Evolutionary conservation across 2,329 filamentous ascomycete species (phyloP), one percentile per base, ranked within the genome.

Genomic region (Cryphonectria radicalis): DNA sequence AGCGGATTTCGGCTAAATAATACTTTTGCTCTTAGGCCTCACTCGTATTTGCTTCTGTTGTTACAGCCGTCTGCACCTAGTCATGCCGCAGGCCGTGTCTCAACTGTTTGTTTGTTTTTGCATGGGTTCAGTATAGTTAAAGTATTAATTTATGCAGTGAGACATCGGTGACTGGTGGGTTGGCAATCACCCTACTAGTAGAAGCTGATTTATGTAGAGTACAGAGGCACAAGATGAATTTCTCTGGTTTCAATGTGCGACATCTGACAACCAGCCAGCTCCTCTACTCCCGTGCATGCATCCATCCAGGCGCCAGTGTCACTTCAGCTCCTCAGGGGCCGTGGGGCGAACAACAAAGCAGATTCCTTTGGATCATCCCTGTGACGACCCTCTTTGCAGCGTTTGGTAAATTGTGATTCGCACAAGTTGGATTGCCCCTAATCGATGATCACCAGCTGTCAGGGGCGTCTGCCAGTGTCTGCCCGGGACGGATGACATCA

Each of bases 391-490:
- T 43, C 59, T 40, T 40, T 22, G n/a, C 35, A 62, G 53, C 63
- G 53, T 32, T 53, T 50, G 60, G 65, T 25, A 70, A 57, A 42
- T n/a, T 67, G 64, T 63, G 64, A 59, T 65, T 65, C 63, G 63
- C 63, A 46, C 43, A n/a, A 11, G 1, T n/a, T 65, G 63, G 17
- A 50, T 65, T 65, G 43, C 22, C 40, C 63, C 63, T 65, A 65
- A 65, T 65, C 43, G 37, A 37, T 43, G 43, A 65, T 50, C 63
- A 32, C 25, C 63, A 50, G 14, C 42, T 28, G 17, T 13, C 42
- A 65, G 63, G 63, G 63, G 63, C n/a, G 40, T 42, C 40, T 46
- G 35, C 62, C 37, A 40, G 25, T 43, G 42, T 43, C 62, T 59
- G 28, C 14, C 5, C 13, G 6, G 11, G 28, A 32, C 22, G 17